Percentiles rank a stretch among this genome's conserved stretches.
Evolutionary conservation across 352 stramenopile species (phyloP).

Genomic region (Phytopythium aichiense): DNA sequence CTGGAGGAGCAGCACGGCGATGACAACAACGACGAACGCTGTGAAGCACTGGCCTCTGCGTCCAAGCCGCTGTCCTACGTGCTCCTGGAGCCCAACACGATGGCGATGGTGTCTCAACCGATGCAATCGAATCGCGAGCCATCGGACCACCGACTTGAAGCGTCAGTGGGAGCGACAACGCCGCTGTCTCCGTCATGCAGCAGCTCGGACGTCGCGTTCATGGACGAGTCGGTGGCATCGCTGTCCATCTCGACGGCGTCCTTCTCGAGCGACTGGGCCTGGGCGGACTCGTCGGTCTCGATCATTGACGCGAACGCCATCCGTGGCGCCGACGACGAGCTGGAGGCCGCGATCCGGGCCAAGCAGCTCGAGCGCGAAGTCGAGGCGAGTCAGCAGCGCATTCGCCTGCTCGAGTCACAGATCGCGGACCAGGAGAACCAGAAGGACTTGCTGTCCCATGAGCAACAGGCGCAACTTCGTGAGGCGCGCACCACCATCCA

Average conservation of each 20-base stretch:
- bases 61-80: background rate
- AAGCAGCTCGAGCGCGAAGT: conserved; percentile 71
- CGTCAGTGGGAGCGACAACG: background rate
- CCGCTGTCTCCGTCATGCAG: conserved; percentile 17
- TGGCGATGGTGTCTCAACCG: conserved; percentile 8
- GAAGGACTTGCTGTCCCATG: conserved; percentile 45
- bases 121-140: background rate
- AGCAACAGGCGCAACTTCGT: conserved; percentile 52
- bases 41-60: too few species aligned
- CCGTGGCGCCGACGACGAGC: conserved; percentile 37
- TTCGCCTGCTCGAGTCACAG: conserved; percentile 46
- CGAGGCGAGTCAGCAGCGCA: conserved; percentile 51
- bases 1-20: conserved; percentile 7
- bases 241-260: conserved; percentile 1
- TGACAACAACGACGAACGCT: background rate
- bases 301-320: conserved; percentile 4
- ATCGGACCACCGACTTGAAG: background rate
- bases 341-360: conserved; percentile 51
- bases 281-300: conserved; percentile 15
- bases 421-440: conserved; percentile 56
- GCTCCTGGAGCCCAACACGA: conserved; percentile 3
- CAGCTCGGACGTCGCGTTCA: conserved; percentile 33
- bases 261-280: conserved; percentile 26
- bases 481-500: conserved; percentile 59
- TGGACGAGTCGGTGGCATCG: conserved; percentile 10